Evolutionary conservation across 2,329 filamentous ascomycete genomes (phyloP).

Genomic region (Chaetothyriales sp.): DNA sequence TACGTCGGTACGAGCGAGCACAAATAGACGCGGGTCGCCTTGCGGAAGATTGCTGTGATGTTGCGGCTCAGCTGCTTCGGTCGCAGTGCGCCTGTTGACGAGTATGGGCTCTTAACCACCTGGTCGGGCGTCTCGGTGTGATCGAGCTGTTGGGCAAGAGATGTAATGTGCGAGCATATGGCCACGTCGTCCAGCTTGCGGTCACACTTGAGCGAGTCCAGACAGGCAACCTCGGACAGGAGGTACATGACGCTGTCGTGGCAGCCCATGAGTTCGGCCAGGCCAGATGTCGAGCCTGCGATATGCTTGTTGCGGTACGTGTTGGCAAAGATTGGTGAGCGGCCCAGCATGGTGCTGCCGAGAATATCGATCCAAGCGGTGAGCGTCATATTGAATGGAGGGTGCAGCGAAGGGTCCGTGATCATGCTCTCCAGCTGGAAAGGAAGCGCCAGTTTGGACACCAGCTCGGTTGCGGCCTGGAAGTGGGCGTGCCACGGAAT

Average conservation of each 20-base stretch:
- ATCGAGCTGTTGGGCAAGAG: slow-evolving; percentile 75
- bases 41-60: slow-evolving; percentile 78
- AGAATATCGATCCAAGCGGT: slow-evolving; percentile 95
- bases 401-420: slow-evolving; percentile 34
- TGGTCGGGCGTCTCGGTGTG: slow-evolving; percentile 52
- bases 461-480: slow-evolving; percentile 71
- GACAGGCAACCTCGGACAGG: slow-evolving; percentile 91
- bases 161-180: slow-evolving; percentile 75
- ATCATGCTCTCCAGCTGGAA: slow-evolving; percentile 44
- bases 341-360: slow-evolving; percentile 78
- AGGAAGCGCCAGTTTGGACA: slow-evolving; percentile 70
- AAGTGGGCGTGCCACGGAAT: slow-evolving; percentile 98
- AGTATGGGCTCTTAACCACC: slow-evolving; percentile 44
- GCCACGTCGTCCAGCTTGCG: slow-evolving; percentile 67
- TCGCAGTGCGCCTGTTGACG: slow-evolving; percentile 54
- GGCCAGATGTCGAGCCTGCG: slow-evolving; percentile 47
- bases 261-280: slow-evolving; percentile 91
- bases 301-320: slow-evolving; percentile 93
- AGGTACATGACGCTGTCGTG: slow-evolving; percentile 96
- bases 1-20: slow-evolving; percentile 87
- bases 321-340: slow-evolving; percentile 75
- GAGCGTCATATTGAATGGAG: slow-evolving; percentile 89
- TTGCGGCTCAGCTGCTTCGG: slow-evolving; percentile 74
- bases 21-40: slow-evolving; percentile 90
- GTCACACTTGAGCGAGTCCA: slow-evolving; percentile 71